Evolutionary conservation across 768 basidiomycete genomes (phyloP).

Genomic region (Kwoniella bestiolae): DNA sequence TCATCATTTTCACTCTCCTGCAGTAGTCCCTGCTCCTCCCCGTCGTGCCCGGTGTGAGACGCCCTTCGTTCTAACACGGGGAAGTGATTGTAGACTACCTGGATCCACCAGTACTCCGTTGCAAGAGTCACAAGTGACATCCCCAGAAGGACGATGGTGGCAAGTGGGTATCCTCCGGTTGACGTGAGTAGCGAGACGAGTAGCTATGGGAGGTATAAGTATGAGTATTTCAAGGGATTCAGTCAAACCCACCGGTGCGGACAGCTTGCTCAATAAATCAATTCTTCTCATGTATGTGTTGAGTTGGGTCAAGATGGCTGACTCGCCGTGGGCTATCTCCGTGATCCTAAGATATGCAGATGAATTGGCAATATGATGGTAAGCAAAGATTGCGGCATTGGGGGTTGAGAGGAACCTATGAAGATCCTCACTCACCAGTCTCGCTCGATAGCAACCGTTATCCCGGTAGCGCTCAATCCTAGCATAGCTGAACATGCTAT

Average conservation of each 20-base stretch:
- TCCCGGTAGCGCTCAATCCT: slow-evolving; percentile 42
- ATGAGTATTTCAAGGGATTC: neutral
- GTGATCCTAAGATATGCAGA: slow-evolving; percentile 37
- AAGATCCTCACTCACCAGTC: slow-evolving; percentile 49
- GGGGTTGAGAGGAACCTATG: neutral
- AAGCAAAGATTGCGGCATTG: too few relatives aligned
- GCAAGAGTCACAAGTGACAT: slow-evolving; percentile 32
- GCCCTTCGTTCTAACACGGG: slow-evolving; percentile 31
- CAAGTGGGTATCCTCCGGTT: slow-evolving; percentile 33
- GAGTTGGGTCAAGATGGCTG: slow-evolving; percentile 38
- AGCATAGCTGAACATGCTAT: slow-evolving; percentile 36
- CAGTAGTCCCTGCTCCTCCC: slow-evolving; percentile 2
- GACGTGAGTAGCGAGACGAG: slow-evolving; percentile 52
- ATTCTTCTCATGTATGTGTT: slow-evolving; percentile 53
- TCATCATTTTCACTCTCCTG: neutral
- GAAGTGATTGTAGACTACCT: slow-evolving; percentile 49
- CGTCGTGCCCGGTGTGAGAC: too few relatives aligned
- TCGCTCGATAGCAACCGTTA: slow-evolving; percentile 52
- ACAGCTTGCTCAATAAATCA: slow-evolving; percentile 48
- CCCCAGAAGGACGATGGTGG: slow-evolving; percentile 32
- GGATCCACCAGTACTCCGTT: slow-evolving; percentile 52
- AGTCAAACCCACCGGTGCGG: slow-evolving; percentile 37
- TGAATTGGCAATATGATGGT: too few relatives aligned
- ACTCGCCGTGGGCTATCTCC: slow-evolving; percentile 41
- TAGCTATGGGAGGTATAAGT: slow-evolving; percentile 31